phyloP scores from a whole-genome alignment of 2,329 filamentous ascomycete species.

The Dothideomycetes sp. region DNA sequence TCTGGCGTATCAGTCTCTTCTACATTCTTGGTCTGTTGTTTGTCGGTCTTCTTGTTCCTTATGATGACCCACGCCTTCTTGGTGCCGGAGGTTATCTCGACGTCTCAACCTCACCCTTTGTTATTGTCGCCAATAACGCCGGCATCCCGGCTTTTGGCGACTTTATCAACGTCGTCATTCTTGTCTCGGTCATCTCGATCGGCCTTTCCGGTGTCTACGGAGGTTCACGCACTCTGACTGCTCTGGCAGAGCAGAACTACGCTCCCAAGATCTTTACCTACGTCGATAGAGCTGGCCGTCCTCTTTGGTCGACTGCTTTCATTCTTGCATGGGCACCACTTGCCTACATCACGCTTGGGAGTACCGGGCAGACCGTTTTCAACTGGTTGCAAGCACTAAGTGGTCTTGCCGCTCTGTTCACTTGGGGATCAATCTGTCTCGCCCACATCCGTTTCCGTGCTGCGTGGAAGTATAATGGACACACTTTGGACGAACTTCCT shows the following conservation, averaged over 20 bases:
- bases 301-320: conserved; percentile 42
- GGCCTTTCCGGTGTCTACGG: conserved; percentile 89
- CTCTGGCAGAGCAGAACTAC: conserved; percentile 68
- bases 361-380: conserved; percentile 38
- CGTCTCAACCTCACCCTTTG: conserved; percentile 76
- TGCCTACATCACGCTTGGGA: conserved; percentile 45
- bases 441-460: conserved; percentile 58
- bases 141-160: conserved; percentile 57
- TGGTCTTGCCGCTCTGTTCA: conserved; percentile 64
- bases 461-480: conserved; percentile 52
- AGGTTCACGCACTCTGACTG: conserved; percentile 79
- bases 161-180: conserved; percentile 90
- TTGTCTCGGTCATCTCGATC: conserved; percentile 81
- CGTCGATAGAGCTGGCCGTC: conserved; percentile 53
- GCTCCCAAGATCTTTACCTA: conserved; percentile 50
- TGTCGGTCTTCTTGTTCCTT: conserved; percentile 74
- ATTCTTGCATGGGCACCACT: conserved; percentile 45
- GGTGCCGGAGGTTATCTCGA: conserved; percentile 47
- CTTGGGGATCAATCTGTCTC: conserved; percentile 61
- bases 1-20: conserved; percentile 76
- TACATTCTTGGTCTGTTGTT: conserved; percentile 76
- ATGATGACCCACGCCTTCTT: conserved; percentile 56
- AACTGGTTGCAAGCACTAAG: conserved; percentile 61
- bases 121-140: conserved; percentile 81
- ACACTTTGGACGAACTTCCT: conserved; percentile 62